Base-by-base conservation (phyloP, 495 filamentous ascomycete species). In the Cercophora sp. region DNA sequence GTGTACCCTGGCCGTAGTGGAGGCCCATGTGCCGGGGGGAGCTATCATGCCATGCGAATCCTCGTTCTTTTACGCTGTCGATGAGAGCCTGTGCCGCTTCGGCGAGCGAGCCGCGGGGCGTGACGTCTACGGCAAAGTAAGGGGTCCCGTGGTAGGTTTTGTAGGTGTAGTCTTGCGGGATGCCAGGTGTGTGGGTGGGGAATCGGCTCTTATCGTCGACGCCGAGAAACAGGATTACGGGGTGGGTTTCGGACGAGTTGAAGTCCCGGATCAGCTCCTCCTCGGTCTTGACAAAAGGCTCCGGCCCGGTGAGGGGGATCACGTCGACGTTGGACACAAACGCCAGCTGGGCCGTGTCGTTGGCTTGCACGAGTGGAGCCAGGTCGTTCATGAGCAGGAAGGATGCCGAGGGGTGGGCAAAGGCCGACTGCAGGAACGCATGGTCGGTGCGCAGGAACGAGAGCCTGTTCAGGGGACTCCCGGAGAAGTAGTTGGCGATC, bases 401-500 rank as follows among this genome's bases (percentile, higher is more conserved):
- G 4, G 72, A 70, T 8, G 87, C 81, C 1, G 75, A 76, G 1
- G 82, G 84, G 68, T 91, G 88, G 44, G 77, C 79, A 55, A 91
- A 77, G 18, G 90, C 92, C 23, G 77, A 74, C 41, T 82, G 82
- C 16, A 98, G 80, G 67, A 97, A 98, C 3, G 66, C 61, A 57
- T 91, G 82, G 54, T 96, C 86, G 15, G 76, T 74, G 22, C 93
- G 87, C 32, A 97, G 75, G 66, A 97, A 98, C 1, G 89, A 91
- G 2, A 97, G 77, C 4, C 79, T 71, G 60, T 81, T 81, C 23
- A 81, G 57, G 0, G 76, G 75, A 41, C 66, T 70, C 79, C 91
- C 89, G 52, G 89, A 87, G 75, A 96, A 97, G 79, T 97, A 98
- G 73, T 98, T 97, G 58, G 86, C 83, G 10, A 89, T 83, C 72